Evolutionary conservation across 1,284 basidiomycete genomes (phyloP).

Genomic region (Trametes versicolor): DNA sequence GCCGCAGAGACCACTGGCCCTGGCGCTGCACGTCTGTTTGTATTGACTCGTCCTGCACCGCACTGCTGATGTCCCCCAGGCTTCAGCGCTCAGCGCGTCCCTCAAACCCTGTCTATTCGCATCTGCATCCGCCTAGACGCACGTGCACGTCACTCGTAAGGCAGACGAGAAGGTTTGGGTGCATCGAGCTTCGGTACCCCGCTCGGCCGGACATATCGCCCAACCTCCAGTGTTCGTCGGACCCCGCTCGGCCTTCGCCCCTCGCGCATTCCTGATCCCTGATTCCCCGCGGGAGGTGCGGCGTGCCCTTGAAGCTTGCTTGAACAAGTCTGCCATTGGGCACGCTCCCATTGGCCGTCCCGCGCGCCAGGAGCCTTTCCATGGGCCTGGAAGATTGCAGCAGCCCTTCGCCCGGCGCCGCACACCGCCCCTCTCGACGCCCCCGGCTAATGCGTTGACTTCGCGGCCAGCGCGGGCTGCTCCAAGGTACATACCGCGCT

Average conservation of each 20-base stretch:
- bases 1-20: neutral
- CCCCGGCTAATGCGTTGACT: neutral
- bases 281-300: neutral
- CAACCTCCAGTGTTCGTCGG: neutral
- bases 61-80: neutral
- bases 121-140: neutral
- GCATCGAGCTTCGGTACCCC: neutral
- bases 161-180: neutral
- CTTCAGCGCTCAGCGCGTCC: neutral
- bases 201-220: constrained; percentile 1
- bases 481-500: no score
- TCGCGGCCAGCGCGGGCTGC: neutral
- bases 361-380: constrained; percentile 5
- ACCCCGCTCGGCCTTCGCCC: neutral
- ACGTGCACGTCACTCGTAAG: neutral
- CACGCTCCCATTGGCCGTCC: constrained; percentile 1
- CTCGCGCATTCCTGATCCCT: neutral
- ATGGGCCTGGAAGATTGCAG: neutral
- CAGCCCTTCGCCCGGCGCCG: constrained; percentile 2
- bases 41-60: neutral
- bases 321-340: neutral
- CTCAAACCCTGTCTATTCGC: neutral
- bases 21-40: neutral
- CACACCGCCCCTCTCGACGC: neutral
- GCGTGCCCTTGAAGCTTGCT: neutral